phyloP scores from a whole-genome alignment of 495 filamentous ascomycete genomes.

The Talaromyces trachyspermus region DNA sequence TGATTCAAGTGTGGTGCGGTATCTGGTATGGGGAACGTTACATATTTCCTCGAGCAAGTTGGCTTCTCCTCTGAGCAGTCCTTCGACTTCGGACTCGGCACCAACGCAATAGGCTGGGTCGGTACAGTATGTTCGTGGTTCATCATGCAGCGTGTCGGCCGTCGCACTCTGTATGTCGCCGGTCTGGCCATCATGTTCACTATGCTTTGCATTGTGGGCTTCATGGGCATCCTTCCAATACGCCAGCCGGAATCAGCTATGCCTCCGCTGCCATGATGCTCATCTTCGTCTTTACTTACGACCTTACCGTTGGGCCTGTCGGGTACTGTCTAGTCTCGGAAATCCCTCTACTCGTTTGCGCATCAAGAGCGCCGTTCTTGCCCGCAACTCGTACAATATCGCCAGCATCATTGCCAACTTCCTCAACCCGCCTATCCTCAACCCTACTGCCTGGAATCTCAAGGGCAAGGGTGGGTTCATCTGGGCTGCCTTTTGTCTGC shows the following conservation, averaged over 20 bases:
- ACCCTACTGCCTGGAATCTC: constrained; percentile 60
- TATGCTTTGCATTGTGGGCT: constrained; percentile 57
- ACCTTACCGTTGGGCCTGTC: constrained; percentile 60
- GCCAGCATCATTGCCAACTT: constrained; percentile 55
- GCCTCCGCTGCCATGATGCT: constrained; percentile 42
- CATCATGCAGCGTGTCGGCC: constrained; percentile 45
- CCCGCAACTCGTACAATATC: constrained; percentile 59
- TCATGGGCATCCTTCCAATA: constrained; percentile 48
- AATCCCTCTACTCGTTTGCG: constrained; percentile 58
- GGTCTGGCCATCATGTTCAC: constrained; percentile 50
- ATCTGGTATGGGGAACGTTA: constrained; percentile 21
- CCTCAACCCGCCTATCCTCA: constrained; percentile 61
- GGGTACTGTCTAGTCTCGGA: constrained; percentile 66
- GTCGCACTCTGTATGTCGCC: constrained; percentile 56
- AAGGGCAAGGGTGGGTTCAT: constrained; percentile 59
- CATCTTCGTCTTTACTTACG: constrained; percentile 53
- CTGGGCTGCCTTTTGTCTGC: constrained; percentile 57
- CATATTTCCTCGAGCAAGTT: constrained; percentile 38
- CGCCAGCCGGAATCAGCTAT: constrained; percentile 7
- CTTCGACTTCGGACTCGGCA: constrained; percentile 28
- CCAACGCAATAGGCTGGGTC: constrained; percentile 38
- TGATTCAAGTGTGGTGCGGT: constrained; percentile 23
- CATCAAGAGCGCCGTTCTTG: constrained; percentile 58
- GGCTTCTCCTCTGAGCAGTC: constrained; percentile 22
- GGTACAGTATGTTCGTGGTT: constrained; percentile 47